Base-by-base conservation (phyloP, 106 monocot genomes). In the Amphibolis antarctica region DNA sequence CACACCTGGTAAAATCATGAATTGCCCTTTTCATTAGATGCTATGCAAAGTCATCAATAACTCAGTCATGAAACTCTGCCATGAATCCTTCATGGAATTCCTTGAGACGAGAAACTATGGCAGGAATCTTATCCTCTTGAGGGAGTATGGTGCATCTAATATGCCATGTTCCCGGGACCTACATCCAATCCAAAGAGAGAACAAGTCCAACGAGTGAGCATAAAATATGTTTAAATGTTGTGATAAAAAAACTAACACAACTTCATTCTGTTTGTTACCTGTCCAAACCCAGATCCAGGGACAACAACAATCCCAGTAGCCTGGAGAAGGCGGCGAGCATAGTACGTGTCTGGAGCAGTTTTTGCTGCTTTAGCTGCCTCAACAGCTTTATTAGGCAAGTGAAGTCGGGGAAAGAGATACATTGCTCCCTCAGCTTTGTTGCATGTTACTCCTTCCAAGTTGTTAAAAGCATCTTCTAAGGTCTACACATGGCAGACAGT, bases 121-220 rank as follows among this genome's bases (percentile, higher is more conserved):
- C 96, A 10, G 96, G 96, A 42, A 96, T 96, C 72, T 90, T 96
- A 11, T 96, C 96, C 74, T 96, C 96, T 67, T 86, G 96, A 1
- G 96, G 96, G 44, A 96, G 78, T 60, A 96, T 96, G 7, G 96
- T 96, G 82, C 89, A 90, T 76, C 96, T 86, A 15, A 96, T 48
- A 58, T 96, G 96, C 84, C 86, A 96, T 46, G 96, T 94, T 65
- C 89, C 90, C 1, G 89, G 89, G 23, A 96, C 96, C 96, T 96
- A 53, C 28, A 46, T 36, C 7, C 21, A 13, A n/a, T 48, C 45
- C 15, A 17, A 13, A 24, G 26, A 0, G 23, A 60, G 42, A 10
- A n/a, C 3, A 42, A 0, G 24, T 10, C 1, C 15, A 28, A 28
- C 7, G 19, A 13, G 23, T n/a, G n/a, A n/a, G n/a, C n/a, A n/a